Conservation (phyloP, 2,329 filamentous ascomycete genomes). For the Colletotrichum caudatum region DNA sequence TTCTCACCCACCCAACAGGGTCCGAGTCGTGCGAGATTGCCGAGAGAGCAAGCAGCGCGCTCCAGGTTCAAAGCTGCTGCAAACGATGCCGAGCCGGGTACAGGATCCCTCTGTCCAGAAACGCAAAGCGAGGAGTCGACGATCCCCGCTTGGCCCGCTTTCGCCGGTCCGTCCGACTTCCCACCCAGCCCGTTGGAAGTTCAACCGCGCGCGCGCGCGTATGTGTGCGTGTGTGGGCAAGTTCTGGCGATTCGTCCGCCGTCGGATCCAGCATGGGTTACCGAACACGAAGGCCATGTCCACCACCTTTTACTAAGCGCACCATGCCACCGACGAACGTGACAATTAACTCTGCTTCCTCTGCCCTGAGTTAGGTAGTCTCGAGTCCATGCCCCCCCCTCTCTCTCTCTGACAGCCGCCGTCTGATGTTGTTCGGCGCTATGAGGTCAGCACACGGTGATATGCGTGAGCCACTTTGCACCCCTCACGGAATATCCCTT, state of each 20-base stretch:
- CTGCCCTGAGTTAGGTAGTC: conserved; percentile 6
- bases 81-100: neutral
- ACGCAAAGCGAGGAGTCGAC: neutral
- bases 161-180: neutral
- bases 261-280: neutral
- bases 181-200: neutral
- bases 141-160: neutral
- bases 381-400: conserved; percentile 15
- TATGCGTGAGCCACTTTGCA: conserved; percentile 22
- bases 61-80: neutral
- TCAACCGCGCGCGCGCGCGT: neutral
- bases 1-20: conserved; percentile 1
- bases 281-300: conserved; percentile 10
- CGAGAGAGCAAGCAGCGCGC: conserved; percentile 20
- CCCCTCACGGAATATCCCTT: conserved; percentile 23
- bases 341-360: neutral
- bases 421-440: conserved; percentile 37
- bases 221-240: neutral
- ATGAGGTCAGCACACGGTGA: conserved; percentile 26
- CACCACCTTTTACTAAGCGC: neutral
- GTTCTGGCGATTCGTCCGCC: neutral
- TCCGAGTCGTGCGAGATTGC: conserved; percentile 29
- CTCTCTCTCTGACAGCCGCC: conserved; percentile 36
- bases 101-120: neutral
- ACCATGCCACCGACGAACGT: neutral